Evolutionary conservation across 192 early-diverging fungal genomes (phyloP).

Genomic region (Jimgerdemannia flammicorona): DNA sequence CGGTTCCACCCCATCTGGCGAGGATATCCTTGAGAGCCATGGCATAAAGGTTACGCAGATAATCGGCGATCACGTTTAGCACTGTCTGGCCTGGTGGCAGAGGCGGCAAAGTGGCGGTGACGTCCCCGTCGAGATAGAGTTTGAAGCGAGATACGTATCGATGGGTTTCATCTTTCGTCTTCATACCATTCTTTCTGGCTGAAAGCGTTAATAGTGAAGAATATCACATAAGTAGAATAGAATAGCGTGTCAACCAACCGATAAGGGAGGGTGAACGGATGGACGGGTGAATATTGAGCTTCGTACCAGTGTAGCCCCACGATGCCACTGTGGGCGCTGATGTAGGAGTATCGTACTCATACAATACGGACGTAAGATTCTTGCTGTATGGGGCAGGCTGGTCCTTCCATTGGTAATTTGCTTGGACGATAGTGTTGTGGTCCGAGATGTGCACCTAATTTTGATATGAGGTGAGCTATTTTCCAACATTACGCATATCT

Average conservation of each 20-base stretch:
- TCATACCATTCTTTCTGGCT: not conserved
- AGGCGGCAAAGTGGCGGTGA: not conserved
- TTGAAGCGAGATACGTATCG: not conserved
- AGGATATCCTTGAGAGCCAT: not conserved
- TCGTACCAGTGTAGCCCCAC: not conserved
- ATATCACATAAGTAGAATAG: no score
- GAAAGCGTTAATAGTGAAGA: no score
- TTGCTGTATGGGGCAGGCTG: not conserved
- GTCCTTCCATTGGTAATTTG: not conserved
- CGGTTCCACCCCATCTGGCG: not conserved
- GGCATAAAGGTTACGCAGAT: not conserved
- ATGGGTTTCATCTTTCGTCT: no score
- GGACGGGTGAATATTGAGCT: not conserved
- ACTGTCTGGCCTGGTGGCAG: not conserved
- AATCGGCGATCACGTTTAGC: not conserved
- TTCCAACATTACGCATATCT: not conserved
- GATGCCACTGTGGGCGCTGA: not conserved
- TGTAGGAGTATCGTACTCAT: not conserved
- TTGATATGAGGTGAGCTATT: not conserved
- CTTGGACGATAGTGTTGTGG: not conserved
- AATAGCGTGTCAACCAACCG: no score
- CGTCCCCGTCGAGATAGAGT: not conserved
- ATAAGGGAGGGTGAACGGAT: no score
- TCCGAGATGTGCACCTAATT: not conserved
- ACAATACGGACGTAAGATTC: not conserved